Evolutionary conservation across 805 yeast species (phyloP).

Genomic region (Grigorovia yakushimaensis): DNA sequence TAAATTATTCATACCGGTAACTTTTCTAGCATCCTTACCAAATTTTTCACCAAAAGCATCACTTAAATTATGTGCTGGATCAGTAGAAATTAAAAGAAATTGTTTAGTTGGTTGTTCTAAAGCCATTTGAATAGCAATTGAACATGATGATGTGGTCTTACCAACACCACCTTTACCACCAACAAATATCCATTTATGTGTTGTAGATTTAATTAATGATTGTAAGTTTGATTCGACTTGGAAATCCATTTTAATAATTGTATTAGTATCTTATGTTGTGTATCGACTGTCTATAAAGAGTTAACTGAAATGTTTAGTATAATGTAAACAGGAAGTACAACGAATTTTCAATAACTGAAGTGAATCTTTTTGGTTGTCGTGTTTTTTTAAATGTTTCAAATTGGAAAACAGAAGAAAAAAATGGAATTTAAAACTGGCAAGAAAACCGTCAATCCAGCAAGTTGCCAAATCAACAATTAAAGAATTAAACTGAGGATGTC

Average conservation of each 20-base stretch:
- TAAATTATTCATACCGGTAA: constrained; percentile 78
- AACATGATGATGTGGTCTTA: constrained; percentile 93
- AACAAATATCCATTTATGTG: constrained; percentile 91
- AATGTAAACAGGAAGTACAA: neutral
- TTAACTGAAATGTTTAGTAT: too few species aligned
- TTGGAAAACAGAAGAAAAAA: neutral
- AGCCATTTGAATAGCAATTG: constrained; percentile 91
- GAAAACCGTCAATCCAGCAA: neutral
- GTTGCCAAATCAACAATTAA: neutral
- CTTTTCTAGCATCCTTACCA: constrained; percentile 91
- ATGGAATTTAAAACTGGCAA: neutral
- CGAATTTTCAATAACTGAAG: neutral
- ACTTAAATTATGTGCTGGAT: constrained; percentile 95
- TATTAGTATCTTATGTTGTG: neutral
- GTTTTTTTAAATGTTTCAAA: neutral
- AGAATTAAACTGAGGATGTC: neutral
- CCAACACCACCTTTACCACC: constrained; percentile 99
- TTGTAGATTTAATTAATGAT: constrained; percentile 53
- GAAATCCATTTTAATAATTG: constrained; percentile 35
- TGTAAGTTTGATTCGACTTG: constrained; percentile 64
- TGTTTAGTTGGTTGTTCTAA: constrained; percentile 66
- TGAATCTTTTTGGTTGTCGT: neutral
- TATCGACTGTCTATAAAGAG: neutral
- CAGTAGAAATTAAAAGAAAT: constrained; percentile 86
- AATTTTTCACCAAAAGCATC: constrained; percentile 98